Conservation (phyloP, 768 basidiomycete genomes). For the Phaeolepiota aurea region DNA sequence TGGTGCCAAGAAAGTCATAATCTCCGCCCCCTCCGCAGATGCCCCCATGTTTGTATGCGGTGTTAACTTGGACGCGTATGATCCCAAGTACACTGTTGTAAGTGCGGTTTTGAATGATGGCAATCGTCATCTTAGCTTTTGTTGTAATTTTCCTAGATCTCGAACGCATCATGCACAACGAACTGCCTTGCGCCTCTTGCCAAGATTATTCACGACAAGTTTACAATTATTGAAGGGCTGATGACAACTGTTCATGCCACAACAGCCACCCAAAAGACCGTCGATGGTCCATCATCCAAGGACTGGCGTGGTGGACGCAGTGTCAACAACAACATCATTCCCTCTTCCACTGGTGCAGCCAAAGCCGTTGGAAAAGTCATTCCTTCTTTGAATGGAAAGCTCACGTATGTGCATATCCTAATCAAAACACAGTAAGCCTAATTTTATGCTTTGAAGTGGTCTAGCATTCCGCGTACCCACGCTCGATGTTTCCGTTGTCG, state of each 20-base stretch:
- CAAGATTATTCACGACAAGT: constrained; percentile 97
- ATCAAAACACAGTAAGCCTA: neutral
- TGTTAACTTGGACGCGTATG: constrained; percentile 93
- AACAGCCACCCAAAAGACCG: constrained; percentile 92
- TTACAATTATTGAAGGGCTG: constrained; percentile 91
- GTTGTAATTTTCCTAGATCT: constrained; percentile 47
- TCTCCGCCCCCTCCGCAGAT: constrained; percentile 97
- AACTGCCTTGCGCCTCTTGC: constrained; percentile 99
- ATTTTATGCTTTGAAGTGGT: constrained; percentile 41
- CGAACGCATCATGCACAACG: constrained; percentile 99
- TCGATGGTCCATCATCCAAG: constrained; percentile 90
- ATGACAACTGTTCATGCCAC: constrained; percentile 99
- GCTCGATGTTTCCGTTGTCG: constrained; percentile 94
- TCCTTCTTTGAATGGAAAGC: constrained; percentile 92
- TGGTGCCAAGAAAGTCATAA: constrained; percentile 99
- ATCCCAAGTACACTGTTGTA: constrained; percentile 81
- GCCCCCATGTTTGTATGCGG: constrained; percentile 92
- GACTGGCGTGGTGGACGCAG: constrained; percentile 97
- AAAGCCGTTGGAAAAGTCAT: constrained; percentile 99
- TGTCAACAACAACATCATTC: constrained; percentile 98
- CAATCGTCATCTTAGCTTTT: neutral
- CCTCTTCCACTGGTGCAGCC: constrained; percentile 96
- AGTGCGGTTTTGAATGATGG: too few relatives aligned
- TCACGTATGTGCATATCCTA: constrained; percentile 57
- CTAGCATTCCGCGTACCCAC: constrained; percentile 97